Conservation (phyloP, 176 grass and related monocot species). For the Olyra latifolia region DNA sequence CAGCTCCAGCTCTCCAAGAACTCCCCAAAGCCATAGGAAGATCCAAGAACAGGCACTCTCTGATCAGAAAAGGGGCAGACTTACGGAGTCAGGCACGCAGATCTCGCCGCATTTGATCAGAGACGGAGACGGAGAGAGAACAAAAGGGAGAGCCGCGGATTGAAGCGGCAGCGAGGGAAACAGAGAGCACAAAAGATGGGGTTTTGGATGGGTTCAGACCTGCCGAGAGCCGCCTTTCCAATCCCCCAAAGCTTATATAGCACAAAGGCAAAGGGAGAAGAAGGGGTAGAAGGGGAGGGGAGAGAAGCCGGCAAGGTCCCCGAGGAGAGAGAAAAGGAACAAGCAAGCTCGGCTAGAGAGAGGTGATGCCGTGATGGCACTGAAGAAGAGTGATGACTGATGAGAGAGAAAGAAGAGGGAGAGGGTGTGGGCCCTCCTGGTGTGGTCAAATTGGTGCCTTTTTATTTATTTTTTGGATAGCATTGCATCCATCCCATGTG, state of each 20-base stretch:
- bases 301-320: neutral
- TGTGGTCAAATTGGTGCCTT: conserved; percentile 47
- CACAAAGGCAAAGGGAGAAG: conserved; percentile 16
- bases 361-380: conserved; percentile 33
- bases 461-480: conserved; percentile 24
- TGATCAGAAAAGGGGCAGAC: neutral
- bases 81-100: conserved; percentile 39
- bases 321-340: conserved; percentile 38
- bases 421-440: neutral
- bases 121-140: conserved; percentile 7
- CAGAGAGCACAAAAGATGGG: conserved; percentile 9
- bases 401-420: neutral
- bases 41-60: conserved; percentile 5
- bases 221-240: conserved; percentile 33
- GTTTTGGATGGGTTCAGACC: conserved; percentile 46
- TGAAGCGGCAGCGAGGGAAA: conserved; percentile 22
- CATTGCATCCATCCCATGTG: conserved; percentile 32
- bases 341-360: neutral
- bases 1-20: conserved; percentile 7
- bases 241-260: conserved; percentile 45
- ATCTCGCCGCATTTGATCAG: conserved; percentile 51
- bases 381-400: conserved; percentile 34
- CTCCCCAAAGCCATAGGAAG: neutral
- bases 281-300: neutral
- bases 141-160: neutral